Evolutionary conservation across 2,329 filamentous ascomycete species (phyloP), one percentile per base, ranked within the genome.

Genomic region (Periconia digitata): DNA sequence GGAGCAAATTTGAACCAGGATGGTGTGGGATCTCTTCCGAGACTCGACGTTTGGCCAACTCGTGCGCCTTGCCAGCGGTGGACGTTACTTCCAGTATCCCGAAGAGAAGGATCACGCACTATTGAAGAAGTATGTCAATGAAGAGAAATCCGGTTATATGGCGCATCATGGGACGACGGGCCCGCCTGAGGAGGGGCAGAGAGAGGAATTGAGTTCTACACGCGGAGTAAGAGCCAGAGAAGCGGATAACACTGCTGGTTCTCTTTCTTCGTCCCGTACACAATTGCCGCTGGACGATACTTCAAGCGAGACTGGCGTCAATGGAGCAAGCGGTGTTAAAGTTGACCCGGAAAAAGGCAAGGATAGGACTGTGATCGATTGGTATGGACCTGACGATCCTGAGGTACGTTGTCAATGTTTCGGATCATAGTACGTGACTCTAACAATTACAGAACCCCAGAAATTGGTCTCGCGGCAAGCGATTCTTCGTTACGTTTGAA

Each of bases 291-390:
- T 62, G 3, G 58, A 58, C 1, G 55, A 53, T 15, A 58, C 66
- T 8, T 3, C 18, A 20, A 20, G 18, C 16, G 6, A 16, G 15
- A 36, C 13, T 8, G 27, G 15, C 8, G 27, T 32, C 39, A 75
- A 75, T 42, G 55, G 72, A 22, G 63, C 69, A 3, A 77, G 71
- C 38, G 74, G 74, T 17, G 67, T 73, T 8, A 63, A 60, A 23
- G 63, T 79, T 13, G 78, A 82, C 58, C 69, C 73, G 1, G 80
- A 82, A 54, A 82, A 81, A 53, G 78, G 79, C 1, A 71, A 64
- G 50, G 77, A 82, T 59, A 59, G 73, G 7, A 65, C 76, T 45
- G 63, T 83, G 6, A 72, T 83, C 6, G 70, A 73, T 29, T 83
- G 80, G 79, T 79, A 72, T 54, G 76, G 74, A 1, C 68, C 73